A percentile compares a stretch with the other conserved stretches of the same genome.
phyloP scores from a whole-genome alignment of 2,329 filamentous ascomycete genomes.

The Magnaporthiopsis rhizophila region DNA sequence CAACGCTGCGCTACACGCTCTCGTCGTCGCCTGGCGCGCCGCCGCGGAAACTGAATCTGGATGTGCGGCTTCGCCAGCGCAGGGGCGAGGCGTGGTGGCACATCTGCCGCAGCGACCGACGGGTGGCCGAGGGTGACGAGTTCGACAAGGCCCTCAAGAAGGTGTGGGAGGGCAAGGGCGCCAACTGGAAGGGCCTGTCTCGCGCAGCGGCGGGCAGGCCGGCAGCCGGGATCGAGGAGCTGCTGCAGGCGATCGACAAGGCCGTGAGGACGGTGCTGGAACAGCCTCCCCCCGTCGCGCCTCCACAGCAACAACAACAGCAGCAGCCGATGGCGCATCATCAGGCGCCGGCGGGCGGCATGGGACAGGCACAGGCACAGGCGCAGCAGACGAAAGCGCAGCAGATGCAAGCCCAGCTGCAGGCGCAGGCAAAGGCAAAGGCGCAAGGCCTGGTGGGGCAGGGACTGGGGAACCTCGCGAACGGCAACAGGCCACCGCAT shows the following conservation, averaged over 20 bases:
- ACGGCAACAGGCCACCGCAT: constrained; percentile 4
- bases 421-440: background rate
- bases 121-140: constrained; percentile 19
- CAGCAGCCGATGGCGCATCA: background rate
- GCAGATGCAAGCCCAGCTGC: constrained; percentile 2
- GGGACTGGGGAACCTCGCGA: background rate
- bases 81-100: constrained; percentile 45
- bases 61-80: constrained; percentile 41
- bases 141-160: constrained; percentile 32
- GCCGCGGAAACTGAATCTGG: constrained; percentile 36
- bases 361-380: background rate
- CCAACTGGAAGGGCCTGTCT: constrained; percentile 39
- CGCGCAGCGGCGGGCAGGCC: constrained; percentile 36
- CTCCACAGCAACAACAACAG: background rate
- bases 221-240: constrained; percentile 32
- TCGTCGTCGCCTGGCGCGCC: constrained; percentile 11
- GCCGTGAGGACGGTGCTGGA: constrained; percentile 29
- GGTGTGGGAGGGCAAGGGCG: constrained; percentile 36
- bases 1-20: constrained; percentile 46
- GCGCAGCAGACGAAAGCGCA: constrained; percentile 1
- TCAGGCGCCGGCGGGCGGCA: no score
- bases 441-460: background rate
- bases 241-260: constrained; percentile 41
- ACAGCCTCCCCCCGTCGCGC: constrained; percentile 8
- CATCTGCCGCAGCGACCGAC: constrained; percentile 30